phyloP scores from a whole-genome alignment of 306 rosid species.

The Leucaena leucocephala region DNA sequence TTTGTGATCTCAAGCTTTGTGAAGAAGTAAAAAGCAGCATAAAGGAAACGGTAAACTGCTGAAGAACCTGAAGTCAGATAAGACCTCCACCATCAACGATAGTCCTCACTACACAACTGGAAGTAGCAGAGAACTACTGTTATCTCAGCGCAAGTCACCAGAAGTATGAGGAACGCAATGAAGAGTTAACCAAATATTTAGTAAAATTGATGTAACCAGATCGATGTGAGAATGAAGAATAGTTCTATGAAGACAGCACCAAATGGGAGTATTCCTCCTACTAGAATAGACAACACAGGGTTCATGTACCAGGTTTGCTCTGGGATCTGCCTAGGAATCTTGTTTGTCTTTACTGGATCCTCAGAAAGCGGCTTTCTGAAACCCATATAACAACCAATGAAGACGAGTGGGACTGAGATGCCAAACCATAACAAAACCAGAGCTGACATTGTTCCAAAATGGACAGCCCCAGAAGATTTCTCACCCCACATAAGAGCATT shows the following conservation, averaged over 20 bases:
- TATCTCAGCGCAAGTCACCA: slow-evolving; percentile 93
- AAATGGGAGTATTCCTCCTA: slow-evolving; percentile 61
- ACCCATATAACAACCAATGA: slow-evolving; percentile 75
- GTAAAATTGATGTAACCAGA: slow-evolving; percentile 91
- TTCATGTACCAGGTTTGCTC: slow-evolving; percentile 44
- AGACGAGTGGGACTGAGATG: slow-evolving; percentile 89
- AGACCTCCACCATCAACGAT: neutral
- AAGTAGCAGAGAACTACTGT: slow-evolving; percentile 95
- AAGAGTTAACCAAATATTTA: slow-evolving; percentile 86
- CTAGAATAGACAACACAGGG: neutral
- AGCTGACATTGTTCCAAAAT: slow-evolving; percentile 96
- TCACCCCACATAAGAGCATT: slow-evolving; percentile 93
- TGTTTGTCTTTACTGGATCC: slow-evolving; percentile 85
- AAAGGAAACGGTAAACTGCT: slow-evolving; percentile 4
- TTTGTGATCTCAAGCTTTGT: slow-evolving; percentile 1
- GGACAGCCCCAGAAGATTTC: slow-evolving; percentile 92
- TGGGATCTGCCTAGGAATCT: slow-evolving; percentile 87
- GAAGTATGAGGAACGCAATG: slow-evolving; percentile 81
- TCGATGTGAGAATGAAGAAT: slow-evolving; percentile 92
- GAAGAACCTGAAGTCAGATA: slow-evolving; percentile 5
- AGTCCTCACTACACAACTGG: slow-evolving; percentile 47
- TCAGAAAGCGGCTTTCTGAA: slow-evolving; percentile 60
- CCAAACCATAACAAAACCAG: slow-evolving; percentile 92
- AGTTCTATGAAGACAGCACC: slow-evolving; percentile 96
- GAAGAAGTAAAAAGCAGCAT: slow-evolving; percentile 1